These are phyloP conservation scores for Magnolia changhungtana DNA, from an alignment of 164 flowering plant species.

Conservation along the genomic window DNA sequence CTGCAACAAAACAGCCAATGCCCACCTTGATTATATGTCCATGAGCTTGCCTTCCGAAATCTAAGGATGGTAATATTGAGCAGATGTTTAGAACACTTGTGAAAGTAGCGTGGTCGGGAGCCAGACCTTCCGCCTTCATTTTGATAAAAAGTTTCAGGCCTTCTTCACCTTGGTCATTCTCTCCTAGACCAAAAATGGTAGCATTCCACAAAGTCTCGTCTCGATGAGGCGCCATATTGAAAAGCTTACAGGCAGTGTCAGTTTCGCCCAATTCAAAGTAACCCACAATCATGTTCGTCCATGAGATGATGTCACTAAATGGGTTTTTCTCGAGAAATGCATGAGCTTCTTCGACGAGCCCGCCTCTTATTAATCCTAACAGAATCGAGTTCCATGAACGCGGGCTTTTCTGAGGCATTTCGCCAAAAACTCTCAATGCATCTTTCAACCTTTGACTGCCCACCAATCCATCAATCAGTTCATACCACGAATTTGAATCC, in stretches of 20 bases:
- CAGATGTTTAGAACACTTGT: slow-evolving; percentile 56
- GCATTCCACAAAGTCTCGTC: slow-evolving; percentile 62
- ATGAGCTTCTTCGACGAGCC: slow-evolving; percentile 50
- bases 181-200: slow-evolving; percentile 54
- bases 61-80: slow-evolving; percentile 42
- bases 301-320: slow-evolving; percentile 37
- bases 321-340: slow-evolving; percentile 50
- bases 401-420: slow-evolving; percentile 42
- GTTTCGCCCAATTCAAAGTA: slow-evolving; percentile 51
- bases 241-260: slow-evolving; percentile 33
- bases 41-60: slow-evolving; percentile 56
- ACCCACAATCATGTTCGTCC: slow-evolving; percentile 54
- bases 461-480: slow-evolving; percentile 43
- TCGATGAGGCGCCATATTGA: slow-evolving; percentile 34
- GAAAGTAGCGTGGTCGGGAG: slow-evolving; percentile 52
- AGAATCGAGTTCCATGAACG: slow-evolving; percentile 47
- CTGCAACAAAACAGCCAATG: slow-evolving; percentile 32
- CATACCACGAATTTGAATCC: slow-evolving; percentile 45
- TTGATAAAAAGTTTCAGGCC: slow-evolving; percentile 45
- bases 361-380: slow-evolving; percentile 38
- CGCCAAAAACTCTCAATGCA: slow-evolving; percentile 38
- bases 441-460: slow-evolving; percentile 27
- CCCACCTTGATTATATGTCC: slow-evolving; percentile 40
- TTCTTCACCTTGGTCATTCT: slow-evolving; percentile 54
- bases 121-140: slow-evolving; percentile 37